These are phyloP conservation scores for Periconia sp. DNA, from an alignment of 2,329 filamentous ascomycete genomes.

Conservation along the genomic window DNA sequence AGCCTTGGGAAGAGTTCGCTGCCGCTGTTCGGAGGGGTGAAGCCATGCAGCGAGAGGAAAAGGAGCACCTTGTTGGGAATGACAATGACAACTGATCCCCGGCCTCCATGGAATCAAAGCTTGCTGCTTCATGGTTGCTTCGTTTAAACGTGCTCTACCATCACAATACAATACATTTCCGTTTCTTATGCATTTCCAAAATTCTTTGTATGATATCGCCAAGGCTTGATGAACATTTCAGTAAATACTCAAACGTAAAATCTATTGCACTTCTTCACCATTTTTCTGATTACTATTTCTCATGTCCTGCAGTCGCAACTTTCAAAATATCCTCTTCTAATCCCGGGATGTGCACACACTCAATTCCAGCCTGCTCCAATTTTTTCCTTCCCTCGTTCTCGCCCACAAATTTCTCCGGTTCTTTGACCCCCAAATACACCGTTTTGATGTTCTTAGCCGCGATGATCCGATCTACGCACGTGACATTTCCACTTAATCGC, in stretches of 20 bases:
- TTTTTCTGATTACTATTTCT: conserved; percentile 13
- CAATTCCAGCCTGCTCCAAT: conserved; percentile 71
- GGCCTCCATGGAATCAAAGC: too few species aligned
- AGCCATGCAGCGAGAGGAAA: not conserved
- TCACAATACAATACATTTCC: too few species aligned
- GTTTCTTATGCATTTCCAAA: too few species aligned
- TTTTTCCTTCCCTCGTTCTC: conserved; percentile 73
- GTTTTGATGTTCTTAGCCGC: conserved; percentile 62
- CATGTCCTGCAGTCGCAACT: conserved; percentile 83
- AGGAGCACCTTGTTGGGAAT: not conserved
- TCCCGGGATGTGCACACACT: conserved; percentile 71
- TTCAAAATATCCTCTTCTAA: conserved; percentile 78
- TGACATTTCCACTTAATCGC: conserved; percentile 71
- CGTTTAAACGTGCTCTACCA: too few species aligned
- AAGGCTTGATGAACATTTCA: too few species aligned
- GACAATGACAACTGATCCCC: too few species aligned
- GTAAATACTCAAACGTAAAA: too few species aligned
- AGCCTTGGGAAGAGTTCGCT: not conserved
- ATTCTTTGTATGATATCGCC: too few species aligned
- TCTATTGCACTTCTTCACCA: too few species aligned
- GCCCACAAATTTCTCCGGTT: conserved; percentile 87
- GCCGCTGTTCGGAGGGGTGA: not conserved
- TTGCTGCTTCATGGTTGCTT: too few species aligned
- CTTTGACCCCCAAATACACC: conserved; percentile 84
- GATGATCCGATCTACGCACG: conserved; percentile 80